phyloP scores from a whole-genome alignment of 805 yeast genomes.

The Suhomyces pyralidae region DNA sequence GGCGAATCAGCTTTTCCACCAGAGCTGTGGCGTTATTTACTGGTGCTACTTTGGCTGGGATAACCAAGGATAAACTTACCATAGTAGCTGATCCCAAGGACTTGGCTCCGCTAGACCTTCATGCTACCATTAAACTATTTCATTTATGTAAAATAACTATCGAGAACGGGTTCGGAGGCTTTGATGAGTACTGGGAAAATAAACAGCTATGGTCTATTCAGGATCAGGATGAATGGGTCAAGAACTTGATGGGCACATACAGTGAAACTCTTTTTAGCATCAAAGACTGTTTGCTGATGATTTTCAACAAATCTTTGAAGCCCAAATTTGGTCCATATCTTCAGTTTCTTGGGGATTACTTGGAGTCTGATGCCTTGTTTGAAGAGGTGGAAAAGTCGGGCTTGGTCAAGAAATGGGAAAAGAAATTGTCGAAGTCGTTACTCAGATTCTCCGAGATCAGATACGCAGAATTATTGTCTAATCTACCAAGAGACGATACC shows the following conservation, averaged over 20 bases:
- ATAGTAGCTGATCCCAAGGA: conserved; percentile 16
- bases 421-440: conserved; percentile 31
- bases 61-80: conserved; percentile 23
- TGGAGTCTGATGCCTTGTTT: conserved; percentile 48
- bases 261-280: conserved; percentile 46
- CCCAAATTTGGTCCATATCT: conserved; percentile 61
- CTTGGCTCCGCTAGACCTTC: conserved; percentile 31
- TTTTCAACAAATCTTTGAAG: conserved; percentile 40
- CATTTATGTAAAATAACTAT: conserved; percentile 27
- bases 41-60: conserved; percentile 40
- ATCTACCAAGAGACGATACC: conserved; percentile 57
- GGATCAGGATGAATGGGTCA: conserved; percentile 52
- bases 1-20: conserved; percentile 57
- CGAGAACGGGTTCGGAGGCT: conserved; percentile 21
- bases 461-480: conserved; percentile 38
- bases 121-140: conserved; percentile 23
- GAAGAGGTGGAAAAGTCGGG: conserved; percentile 31
- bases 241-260: conserved; percentile 44
- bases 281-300: conserved; percentile 37
- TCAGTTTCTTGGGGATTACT: conserved; percentile 45
- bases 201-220: conserved; percentile 31
- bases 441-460: conserved; percentile 35
- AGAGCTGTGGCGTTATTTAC: conserved; percentile 49
- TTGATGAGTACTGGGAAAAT: conserved; percentile 29
- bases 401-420: conserved; percentile 47